Base-by-base conservation (phyloP, 371 early-diverging fungal species). In the Encephalitozoon romaleae region DNA sequence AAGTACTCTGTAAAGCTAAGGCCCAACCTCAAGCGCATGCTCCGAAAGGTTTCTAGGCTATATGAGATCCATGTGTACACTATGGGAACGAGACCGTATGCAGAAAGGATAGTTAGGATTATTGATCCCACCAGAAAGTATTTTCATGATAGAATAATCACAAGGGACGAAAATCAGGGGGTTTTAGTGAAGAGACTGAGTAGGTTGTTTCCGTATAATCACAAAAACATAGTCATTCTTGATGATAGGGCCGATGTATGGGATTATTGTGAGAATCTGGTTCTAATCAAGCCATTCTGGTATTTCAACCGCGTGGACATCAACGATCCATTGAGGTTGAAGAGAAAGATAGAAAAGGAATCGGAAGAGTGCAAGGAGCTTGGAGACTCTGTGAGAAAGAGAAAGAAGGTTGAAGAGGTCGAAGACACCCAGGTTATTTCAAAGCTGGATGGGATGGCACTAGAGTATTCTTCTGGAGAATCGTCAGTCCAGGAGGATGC, bases 181-280 rank as follows among this genome's bases (percentile, higher is more conserved):
- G 87, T 89, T 72, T 88, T 89, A 9, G 87, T 87, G 55, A 98
- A 98, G 86, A 88, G 87, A 18, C 87, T 97, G 11, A 85, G 90
- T 45, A 86, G 98, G 23, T 87, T 98, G 39, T 95, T 98, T 78
- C 95, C 96, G 23, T 26, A 39, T 77, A 93, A 95, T 80, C 90
- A 90, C 34, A 92, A 91, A 38, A 95, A 95, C 93, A 98, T 96
- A 0, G 91, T 95, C 0, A 91, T 94, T 23, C 84, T 98, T 39
- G 99, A 98, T 84, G 99, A 98, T 84, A 89, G 98, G 21, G 90
- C 90, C 0, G 98, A 98, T 82, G 92, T 98, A 0, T 98, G 99
- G 99, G 87, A 88, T 34, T 81, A 65, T 49, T 18, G 64, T 52
- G 63, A 67, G 25, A 79, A 81, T 52, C 41, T 84, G 23, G 43